Evolutionary conservation across 768 basidiomycete species (phyloP), one percentile per base, ranked within the genome.

Genomic region (Phlebiopsis gigantea): DNA sequence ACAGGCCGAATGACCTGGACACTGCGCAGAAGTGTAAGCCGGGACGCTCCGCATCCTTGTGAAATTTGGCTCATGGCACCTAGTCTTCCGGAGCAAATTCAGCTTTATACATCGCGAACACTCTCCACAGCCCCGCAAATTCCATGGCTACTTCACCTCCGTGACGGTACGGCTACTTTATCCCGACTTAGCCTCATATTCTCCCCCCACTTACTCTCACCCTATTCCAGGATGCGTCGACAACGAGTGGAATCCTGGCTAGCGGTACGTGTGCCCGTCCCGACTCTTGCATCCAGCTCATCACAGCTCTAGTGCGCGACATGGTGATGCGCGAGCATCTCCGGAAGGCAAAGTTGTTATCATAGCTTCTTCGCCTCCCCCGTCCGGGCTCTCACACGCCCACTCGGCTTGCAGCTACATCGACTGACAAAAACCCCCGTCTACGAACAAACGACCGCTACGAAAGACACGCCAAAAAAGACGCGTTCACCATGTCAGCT

Each of bases 271-370:
- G 9, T 24, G 7, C 25, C 15, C 2, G 14, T 28, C 25, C 47
- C 45, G 50, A 22, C 34, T 44, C 44, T 25, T 29, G 30, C 26
- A 24, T 22, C 19, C 31, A 50, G 30, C 28, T 26, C 8, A 12
- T 28, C 5, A 19, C 22, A n/a, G 52, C 28, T 9, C 22, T 62
- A 88, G 88, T 90, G 49, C 79, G 87, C 39, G 88, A 90, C 65
- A 90, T 89, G 87, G 87, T 90, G 48, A 82, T 89, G 34, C 82
- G 88, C 45, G 83, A 88, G 62, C 86, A 90, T 63, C 76, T 90
- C 25, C 86, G 84, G 60, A 85, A 86, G 48, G 58, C 58, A 46
- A 55, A 55, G 48, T 53, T 59, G 41, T 26, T 59, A 15, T 53
- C 58, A 17, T 59, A 55, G 24, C 42, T 54, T 28, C 5, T 54